These are phyloP conservation scores for Platanthera zijinensis DNA, from an alignment of 106 monocot genomes.

Conservation along the genomic window DNA sequence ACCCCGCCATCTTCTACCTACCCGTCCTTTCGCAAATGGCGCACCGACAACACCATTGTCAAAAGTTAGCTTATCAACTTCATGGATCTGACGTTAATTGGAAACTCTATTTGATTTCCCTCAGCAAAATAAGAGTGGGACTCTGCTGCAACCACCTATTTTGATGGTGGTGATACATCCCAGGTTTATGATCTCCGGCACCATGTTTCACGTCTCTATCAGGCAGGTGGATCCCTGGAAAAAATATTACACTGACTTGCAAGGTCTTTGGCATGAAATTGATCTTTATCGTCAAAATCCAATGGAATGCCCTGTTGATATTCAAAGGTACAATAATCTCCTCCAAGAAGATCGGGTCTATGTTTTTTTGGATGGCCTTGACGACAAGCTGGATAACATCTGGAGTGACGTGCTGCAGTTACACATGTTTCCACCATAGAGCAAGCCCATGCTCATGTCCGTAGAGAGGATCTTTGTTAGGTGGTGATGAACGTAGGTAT, in stretches of 20 bases:
- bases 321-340: neutral
- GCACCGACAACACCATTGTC: conserved; percentile 7
- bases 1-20: neutral
- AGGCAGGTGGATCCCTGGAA: neutral
- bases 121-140: neutral
- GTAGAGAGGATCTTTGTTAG: neutral
- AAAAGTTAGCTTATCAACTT: conserved; percentile 19
- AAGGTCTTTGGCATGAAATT: conserved; percentile 3
- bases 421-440: neutral
- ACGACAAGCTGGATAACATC: neutral
- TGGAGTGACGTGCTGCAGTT: neutral
- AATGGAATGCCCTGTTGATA: neutral
- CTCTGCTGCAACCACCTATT: neutral
- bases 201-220: neutral
- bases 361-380: conserved; percentile 1
- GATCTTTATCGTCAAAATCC: neutral
- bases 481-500: neutral
- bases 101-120: neutral
- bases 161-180: conserved; percentile 6
- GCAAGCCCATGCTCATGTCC: conserved; percentile 5
- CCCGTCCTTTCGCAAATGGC: conserved; percentile 1
- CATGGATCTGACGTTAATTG: neutral
- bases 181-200: conserved; percentile 4
- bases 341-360: conserved; percentile 7
- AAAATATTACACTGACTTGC: conserved; percentile 4